phyloP scores from a whole-genome alignment of 345 rosid species.

The Eucalyptus erythrocorys region DNA sequence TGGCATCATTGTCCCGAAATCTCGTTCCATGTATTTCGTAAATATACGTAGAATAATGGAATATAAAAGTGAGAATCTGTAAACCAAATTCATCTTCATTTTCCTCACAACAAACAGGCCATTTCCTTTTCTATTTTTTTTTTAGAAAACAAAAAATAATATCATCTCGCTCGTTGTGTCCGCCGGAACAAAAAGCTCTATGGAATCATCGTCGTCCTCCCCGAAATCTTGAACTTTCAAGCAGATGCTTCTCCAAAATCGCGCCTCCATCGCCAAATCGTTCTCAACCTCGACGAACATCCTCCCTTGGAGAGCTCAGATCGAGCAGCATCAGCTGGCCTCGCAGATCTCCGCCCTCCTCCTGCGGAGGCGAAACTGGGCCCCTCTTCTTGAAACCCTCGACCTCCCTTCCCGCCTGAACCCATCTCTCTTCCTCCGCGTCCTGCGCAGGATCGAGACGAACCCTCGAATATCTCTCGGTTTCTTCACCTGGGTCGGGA shows the following conservation, averaged over 20 bases:
- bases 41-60: too few relatives aligned
- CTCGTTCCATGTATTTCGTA: too few relatives aligned
- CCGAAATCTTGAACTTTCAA: neutral
- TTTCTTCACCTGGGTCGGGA: conserved; percentile 47
- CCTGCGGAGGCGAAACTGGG: conserved; percentile 41
- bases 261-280: conserved; percentile 1
- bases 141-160: too few relatives aligned
- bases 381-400: conserved; percentile 21
- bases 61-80: too few relatives aligned
- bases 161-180: neutral
- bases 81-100: too few relatives aligned
- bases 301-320: conserved; percentile 34
- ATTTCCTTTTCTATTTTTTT: too few relatives aligned
- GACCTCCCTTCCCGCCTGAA: conserved; percentile 30
- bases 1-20: too few relatives aligned
- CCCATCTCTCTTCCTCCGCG: conserved; percentile 30
- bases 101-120: too few relatives aligned
- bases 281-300: conserved; percentile 22
- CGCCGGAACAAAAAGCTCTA: neutral
- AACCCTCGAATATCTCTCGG: conserved; percentile 26
- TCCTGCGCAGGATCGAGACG: conserved; percentile 32
- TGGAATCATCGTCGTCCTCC: neutral
- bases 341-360: conserved; percentile 44
- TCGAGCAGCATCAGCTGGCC: conserved; percentile 19
- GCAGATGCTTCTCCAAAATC: conserved; percentile 3